Base-by-base conservation (phyloP, 2,329 filamentous ascomycete genomes). In the Stemphylium lycopersici region DNA sequence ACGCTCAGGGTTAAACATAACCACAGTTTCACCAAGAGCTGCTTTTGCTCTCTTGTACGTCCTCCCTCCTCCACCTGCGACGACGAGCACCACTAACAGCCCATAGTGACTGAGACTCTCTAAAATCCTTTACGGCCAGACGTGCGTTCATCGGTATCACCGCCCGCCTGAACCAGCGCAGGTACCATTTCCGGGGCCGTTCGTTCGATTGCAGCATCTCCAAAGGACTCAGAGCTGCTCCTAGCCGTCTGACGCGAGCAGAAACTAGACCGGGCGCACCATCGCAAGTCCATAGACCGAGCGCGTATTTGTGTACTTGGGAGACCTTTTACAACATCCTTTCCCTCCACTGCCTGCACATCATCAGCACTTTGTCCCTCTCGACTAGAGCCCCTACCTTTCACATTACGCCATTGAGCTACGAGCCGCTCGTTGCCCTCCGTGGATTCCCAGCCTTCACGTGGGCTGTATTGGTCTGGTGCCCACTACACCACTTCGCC, bases 401-500 rank as follows among this genome's bases (percentile, higher is more conserved):
- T 60, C 59, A 62, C 65, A 68, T 55, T 64, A 63, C 67, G 65
- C 62, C 64, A 65, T 62, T 64, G 65, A 65, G 63, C 65, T 67
- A 66, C 66, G 52, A 63, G 55, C 59, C 61, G 58, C 56, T 58
- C 40, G 41, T 63, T 74, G 77, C 79, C 78, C 78, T 79, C 73
- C 70, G 76, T 82, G 79, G 79, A 81, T 80, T 75, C 76, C 69
- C 75, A 73, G 69, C 67, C 77, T 66, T 72, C 77, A 76, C 76
- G 77, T 75, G 78, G 76, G 76, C 75, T 77, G 69, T 77, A 77
- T 75, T 83, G 80, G 79, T 69, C 77, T 49, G 75, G 69, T 70
- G 70, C 66, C 53, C 71, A 75, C 46, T 70, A 76, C 54, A 67
- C 71, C 45, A 68, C 67, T 69, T 68, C 68, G 60, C 67, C 69